A percentile compares a stretch with the other conserved stretches of the same genome.
Conservation (phyloP, 106 monocot genomes). For the Cymbidium sinense region DNA sequence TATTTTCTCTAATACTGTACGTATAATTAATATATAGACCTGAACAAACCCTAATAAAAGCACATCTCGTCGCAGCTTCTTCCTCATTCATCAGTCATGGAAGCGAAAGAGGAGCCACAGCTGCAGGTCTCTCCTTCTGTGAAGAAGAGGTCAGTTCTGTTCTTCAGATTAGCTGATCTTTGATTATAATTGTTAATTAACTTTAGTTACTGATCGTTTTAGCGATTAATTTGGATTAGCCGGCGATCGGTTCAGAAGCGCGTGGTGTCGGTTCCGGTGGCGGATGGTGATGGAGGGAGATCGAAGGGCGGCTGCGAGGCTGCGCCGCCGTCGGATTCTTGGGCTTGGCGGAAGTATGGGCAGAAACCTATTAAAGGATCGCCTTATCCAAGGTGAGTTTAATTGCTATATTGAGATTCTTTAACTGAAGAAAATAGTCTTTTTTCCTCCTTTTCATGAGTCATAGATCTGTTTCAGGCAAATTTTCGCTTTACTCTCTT, state of each 20-base stretch:
- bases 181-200: neutral
- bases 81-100: neutral
- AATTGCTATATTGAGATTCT: neutral
- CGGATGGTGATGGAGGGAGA: constrained; percentile 4
- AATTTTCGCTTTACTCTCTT: too few relatives aligned
- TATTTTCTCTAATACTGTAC: neutral
- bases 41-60: neutral
- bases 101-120: neutral
- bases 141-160: neutral
- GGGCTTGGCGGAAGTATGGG: constrained; percentile 32
- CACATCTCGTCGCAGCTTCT: neutral
- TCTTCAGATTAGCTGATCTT: neutral
- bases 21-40: neutral
- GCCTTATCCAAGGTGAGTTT: constrained; percentile 21
- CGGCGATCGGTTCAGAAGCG: constrained; percentile 23
- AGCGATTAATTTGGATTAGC: neutral
- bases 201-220: neutral
- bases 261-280: constrained; percentile 20
- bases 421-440: neutral
- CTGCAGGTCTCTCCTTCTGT: neutral
- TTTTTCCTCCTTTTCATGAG: neutral
- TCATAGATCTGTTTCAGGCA: too few relatives aligned
- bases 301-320: constrained; percentile 3
- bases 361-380: constrained; percentile 41
- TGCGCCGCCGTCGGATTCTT: constrained; percentile 23